These are phyloP conservation scores for Colletotrichum sp. DNA, from an alignment of 2,329 filamentous ascomycete genomes.

Conservation along the genomic window DNA sequence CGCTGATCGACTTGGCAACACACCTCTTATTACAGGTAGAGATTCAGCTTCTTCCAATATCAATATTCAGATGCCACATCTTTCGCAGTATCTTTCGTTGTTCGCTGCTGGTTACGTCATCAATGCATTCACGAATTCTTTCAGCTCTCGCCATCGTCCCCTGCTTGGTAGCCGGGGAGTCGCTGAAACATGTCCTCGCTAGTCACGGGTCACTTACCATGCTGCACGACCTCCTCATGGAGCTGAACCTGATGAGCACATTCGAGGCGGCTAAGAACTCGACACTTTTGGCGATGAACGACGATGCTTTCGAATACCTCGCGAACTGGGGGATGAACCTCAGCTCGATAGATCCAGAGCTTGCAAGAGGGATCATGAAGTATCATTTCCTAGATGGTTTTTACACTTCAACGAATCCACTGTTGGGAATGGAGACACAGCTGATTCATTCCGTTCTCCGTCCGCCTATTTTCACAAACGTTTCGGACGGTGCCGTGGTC, in stretches of 20 bases:
- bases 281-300: background rate
- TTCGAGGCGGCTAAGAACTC: background rate
- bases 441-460: background rate
- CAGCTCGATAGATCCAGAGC: background rate
- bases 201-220: background rate
- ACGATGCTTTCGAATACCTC: background rate
- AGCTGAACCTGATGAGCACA: background rate
- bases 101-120: rapidly evolving
- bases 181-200: background rate
- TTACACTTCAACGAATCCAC: background rate
- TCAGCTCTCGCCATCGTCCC: background rate
- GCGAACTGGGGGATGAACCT: background rate
- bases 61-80: rapidly evolving
- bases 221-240: background rate
- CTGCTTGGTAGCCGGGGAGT: background rate
- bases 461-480: background rate
- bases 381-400: background rate
- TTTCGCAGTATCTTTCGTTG: rapidly evolving
- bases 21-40: background rate
- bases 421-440: background rate
- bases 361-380: background rate
- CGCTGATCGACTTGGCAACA: background rate
- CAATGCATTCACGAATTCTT: background rate
- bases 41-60: background rate
- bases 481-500: background rate